Evolutionary conservation across 305 asterid genomes (phyloP), one percentile per base, ranked within the genome.

Genomic region (Plantago coronopus): DNA sequence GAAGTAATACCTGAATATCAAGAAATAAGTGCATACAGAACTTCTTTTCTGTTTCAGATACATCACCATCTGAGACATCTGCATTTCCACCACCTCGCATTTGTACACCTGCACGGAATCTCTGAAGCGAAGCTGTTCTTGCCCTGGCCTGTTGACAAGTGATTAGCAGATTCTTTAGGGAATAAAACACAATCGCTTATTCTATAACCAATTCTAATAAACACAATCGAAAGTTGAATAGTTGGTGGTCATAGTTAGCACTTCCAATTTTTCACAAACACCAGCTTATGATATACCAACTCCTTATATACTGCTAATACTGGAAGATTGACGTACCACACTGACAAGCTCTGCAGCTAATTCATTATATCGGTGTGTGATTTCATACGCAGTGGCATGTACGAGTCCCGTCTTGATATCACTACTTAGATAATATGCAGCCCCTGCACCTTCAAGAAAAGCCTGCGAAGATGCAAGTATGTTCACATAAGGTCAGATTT

Each of bases 121-220:
- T 89, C 76, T 89, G 99, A 65, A 93, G 97, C 1, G 99, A 93
- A 50, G 95, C 83, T 85, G 87, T 97, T 0, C 91, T 87, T 84
- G 62, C 87, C 64, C 96, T 68, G 57, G 95, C 95, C 97, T 90
- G 89, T 70, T 37, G 69, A 70, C 23, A 42, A 37, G 67, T 40
- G 59, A 63, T 51, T 65, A 42, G 21, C 45, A 71, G 58, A n/a
- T n/a, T n/a, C n/a, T n/a, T 25, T 59, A 22, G 21, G 19, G 37
- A 64, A 57, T 57, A n/a, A 57, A 63, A 53, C n/a, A 43, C 23
- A 56, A 29, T 17, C 20, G 37, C 42, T 15, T 29, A n/a, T 47
- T 50, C 57, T 22, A 50, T 10, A 49, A 38, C n/a, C n/a, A n/a
- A n/a, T n/a, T n/a, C n/a, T n/a, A n/a, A n/a, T n/a, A n/a, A n/a